Percentiles rank a stretch among this genome's conserved stretches.
Evolutionary conservation across 208 protist species (phyloP).

Genomic region (Vickermania spadyakhi): DNA sequence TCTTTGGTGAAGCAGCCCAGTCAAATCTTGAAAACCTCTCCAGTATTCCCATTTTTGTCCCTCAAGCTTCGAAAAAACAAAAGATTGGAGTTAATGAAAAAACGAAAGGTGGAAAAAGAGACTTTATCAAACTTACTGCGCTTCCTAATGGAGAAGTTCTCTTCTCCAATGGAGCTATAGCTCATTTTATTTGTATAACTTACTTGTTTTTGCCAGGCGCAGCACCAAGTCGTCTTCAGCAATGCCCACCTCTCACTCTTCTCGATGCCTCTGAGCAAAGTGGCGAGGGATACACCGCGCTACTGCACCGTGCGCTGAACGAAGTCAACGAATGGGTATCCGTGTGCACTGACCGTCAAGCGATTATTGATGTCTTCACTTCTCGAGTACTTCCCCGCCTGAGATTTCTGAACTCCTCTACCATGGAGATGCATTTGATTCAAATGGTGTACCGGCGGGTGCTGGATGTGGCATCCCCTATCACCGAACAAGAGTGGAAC

Average conservation of each 20-base stretch:
- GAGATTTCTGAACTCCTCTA: conserved; percentile 24
- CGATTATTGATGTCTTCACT: conserved; percentile 23
- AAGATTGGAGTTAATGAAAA: neutral
- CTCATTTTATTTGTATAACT: conserved; percentile 9
- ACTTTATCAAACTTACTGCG: conserved; percentile 6
- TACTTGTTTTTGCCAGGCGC: conserved; percentile 1
- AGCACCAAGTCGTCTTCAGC: conserved; percentile 1
- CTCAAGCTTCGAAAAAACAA: conserved; percentile 2
- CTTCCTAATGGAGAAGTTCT: conserved; percentile 9
- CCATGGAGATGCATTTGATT: conserved; percentile 54
- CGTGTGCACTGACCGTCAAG: conserved; percentile 5
- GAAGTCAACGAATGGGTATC: neutral
- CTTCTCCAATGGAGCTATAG: conserved; percentile 13
- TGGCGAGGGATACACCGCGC: neutral
- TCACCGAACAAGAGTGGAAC: conserved; percentile 42
- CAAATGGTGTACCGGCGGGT: conserved; percentile 46
- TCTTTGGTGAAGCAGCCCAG: conserved; percentile 14
- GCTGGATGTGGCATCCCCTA: conserved; percentile 24
- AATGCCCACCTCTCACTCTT: neutral
- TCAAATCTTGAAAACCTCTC: conserved; percentile 3
- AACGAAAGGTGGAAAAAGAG: neutral
- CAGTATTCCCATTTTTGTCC: conserved; percentile 8
- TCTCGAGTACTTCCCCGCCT: conserved; percentile 30
- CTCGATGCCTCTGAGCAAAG: neutral
- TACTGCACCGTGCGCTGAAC: neutral